These are phyloP conservation scores for Monosporozyma yasuniensis DNA, from an alignment of 805 yeast genomes.

Conservation along the genomic window DNA sequence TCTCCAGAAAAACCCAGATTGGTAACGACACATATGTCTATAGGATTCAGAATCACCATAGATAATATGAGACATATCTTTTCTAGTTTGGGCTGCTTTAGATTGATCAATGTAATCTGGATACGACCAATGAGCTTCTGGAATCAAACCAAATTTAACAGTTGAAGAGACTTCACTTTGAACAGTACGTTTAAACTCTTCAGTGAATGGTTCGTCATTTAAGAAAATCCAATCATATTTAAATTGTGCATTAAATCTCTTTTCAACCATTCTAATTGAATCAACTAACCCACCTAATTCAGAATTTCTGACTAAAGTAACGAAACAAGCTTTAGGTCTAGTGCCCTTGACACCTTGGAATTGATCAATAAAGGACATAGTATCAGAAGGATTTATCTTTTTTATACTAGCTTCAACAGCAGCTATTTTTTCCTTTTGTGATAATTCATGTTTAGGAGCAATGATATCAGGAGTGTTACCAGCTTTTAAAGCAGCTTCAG, in stretches of 20 bases:
- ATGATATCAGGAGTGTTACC: not conserved
- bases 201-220: slow-evolving; percentile 68
- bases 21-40: slow-evolving; percentile 86
- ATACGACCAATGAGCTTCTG: slow-evolving; percentile 76
- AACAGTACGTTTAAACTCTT: slow-evolving; percentile 55
- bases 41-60: slow-evolving; percentile 71
- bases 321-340: slow-evolving; percentile 30
- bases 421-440: not conserved
- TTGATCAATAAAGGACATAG: slow-evolving; percentile 13
- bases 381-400: not conserved
- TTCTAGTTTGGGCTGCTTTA: slow-evolving; percentile 56
- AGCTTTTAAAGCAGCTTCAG: not conserved
- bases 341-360: slow-evolving; percentile 15
- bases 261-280: slow-evolving; percentile 65
- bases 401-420: not conserved
- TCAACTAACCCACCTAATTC: slow-evolving; percentile 51
- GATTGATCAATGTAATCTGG: slow-evolving; percentile 73
- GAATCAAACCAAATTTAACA: slow-evolving; percentile 63
- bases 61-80: slow-evolving; percentile 43
- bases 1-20: slow-evolving; percentile 75
- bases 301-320: slow-evolving; percentile 59
- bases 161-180: slow-evolving; percentile 51
- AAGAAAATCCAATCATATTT: slow-evolving; percentile 90
- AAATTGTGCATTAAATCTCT: slow-evolving; percentile 64
- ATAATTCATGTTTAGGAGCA: not conserved